A percentile compares a stretch with the other conserved stretches of the same genome.
These are phyloP conservation scores for Xylaria longipes DNA, from an alignment of 495 filamentous ascomycete species.

Conservation along the genomic window DNA sequence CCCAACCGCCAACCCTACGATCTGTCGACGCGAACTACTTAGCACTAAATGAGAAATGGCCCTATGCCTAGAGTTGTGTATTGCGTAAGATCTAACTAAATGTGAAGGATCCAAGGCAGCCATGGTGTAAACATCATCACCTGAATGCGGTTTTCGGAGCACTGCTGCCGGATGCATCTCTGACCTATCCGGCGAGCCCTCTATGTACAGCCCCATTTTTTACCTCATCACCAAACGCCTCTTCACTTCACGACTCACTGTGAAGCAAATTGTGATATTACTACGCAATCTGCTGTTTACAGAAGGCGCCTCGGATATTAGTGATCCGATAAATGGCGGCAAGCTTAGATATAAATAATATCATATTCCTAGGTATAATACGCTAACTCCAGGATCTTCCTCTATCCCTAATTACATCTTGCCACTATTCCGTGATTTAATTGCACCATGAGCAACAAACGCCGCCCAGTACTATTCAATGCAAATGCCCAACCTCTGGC, in stretches of 20 bases:
- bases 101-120: neutral
- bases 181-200: neutral
- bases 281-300: neutral
- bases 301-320: neutral
- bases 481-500: neutral
- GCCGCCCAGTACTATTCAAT: conserved; percentile 15
- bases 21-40: neutral
- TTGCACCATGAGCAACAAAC: conserved; percentile 2
- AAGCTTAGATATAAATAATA: neutral
- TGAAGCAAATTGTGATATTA: neutral
- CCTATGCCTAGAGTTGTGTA: neutral
- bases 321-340: neutral
- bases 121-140: neutral
- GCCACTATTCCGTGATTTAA: neutral
- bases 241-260: neutral
- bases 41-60: neutral
- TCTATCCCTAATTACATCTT: neutral
- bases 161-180: neutral
- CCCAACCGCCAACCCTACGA: neutral
- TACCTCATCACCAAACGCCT: neutral
- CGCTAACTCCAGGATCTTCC: neutral
- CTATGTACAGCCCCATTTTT: conserved; percentile 13
- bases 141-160: neutral
- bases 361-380: neutral
- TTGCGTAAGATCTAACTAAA: neutral